Evolutionary conservation across 179 eudicot genomes (phyloP), one percentile per base, ranked within the genome.

Genomic region (Actinidia chinensis): DNA sequence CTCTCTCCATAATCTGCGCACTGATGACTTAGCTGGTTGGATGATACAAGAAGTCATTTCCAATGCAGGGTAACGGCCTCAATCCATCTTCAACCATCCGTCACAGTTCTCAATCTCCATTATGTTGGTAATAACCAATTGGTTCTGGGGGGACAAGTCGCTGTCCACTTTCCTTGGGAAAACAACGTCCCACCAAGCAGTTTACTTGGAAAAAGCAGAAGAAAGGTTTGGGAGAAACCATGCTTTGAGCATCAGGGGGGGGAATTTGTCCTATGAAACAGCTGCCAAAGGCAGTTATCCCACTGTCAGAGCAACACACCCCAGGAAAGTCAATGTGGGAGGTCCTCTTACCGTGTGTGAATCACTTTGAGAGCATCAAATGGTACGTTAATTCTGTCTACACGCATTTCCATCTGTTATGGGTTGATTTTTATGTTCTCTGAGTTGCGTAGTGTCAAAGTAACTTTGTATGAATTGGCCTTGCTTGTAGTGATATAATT

Each of bases 111-210:
- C n/a, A n/a, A n/a, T n/a, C n/a, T n/a, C n/a, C n/a, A n/a, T n/a
- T n/a, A n/a, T n/a, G n/a, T n/a, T n/a, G n/a, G n/a, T n/a, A n/a
- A n/a, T n/a, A n/a, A 54, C 63, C 58, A 80, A 83, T 82, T 77
- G n/a, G 55, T 72, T 82, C 78, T 74, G 74, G 74, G 65, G 91
- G 88, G 78, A 79, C 78, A 69, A 47, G 66, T 71, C 76, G 85
- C 82, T 80, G 84, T 69, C 91, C 92, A n/a, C 58, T 88, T 89
- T 74, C 88, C 90, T 50, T n/a, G n/a, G 92, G 90, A 64, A 88
- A 82, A 82, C 92, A 83, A 73, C 71, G 78, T 46, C 51, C 86
- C 68, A 43, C 76, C 23, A 68, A 25, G 67, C 90, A 81, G 75
- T 78, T 85, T 48, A 87, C 81, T 67, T 87, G 84, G 75, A 83